Conservation (phyloP, 139 green algal genomes). For the Eudorina sp. region DNA sequence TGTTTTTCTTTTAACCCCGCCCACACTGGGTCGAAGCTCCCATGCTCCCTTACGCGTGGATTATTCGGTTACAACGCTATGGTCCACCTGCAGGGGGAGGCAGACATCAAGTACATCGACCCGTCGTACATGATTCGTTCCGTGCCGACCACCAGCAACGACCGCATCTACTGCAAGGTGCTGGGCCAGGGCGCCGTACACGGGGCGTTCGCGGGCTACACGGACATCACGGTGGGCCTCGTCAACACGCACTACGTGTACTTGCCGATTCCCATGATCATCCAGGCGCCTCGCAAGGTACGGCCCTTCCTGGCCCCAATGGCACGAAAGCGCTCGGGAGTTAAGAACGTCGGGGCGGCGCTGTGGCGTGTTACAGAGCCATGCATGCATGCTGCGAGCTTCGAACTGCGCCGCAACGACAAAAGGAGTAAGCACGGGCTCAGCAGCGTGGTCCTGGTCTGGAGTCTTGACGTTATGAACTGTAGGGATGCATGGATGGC, state of each 20-base stretch:
- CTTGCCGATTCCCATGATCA: conserved; percentile 92
- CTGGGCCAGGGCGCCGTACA: conserved; percentile 96
- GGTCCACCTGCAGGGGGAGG: conserved; percentile 67
- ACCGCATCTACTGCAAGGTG: conserved; percentile 96
- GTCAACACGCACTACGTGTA: conserved; percentile 95
- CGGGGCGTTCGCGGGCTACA: conserved; percentile 95
- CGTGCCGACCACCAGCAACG: conserved; percentile 89
- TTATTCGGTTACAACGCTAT: too few species aligned
- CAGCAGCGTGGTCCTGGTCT: too few species aligned
- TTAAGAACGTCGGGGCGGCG: neutral
- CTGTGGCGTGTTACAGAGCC: too few species aligned
- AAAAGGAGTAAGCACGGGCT: too few species aligned
- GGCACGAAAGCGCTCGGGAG: neutral
- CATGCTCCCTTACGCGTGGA: too few species aligned
- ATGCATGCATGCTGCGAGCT: neutral
- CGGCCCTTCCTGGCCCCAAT: neutral
- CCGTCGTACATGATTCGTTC: conserved; percentile 97
- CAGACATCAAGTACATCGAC: conserved; percentile 97
- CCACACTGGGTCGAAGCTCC: too few species aligned
- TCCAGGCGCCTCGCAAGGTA: conserved; percentile 73
- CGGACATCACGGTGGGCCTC: conserved; percentile 92
- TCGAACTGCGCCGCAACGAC: neutral
- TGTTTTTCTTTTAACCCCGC: too few species aligned
- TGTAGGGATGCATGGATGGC: too few species aligned
- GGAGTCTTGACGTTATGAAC: too few species aligned